Evolutionary conservation across 805 yeast species (phyloP), one percentile per base, ranked within the genome.

Genomic region (Metschnikowia corniflorae): DNA sequence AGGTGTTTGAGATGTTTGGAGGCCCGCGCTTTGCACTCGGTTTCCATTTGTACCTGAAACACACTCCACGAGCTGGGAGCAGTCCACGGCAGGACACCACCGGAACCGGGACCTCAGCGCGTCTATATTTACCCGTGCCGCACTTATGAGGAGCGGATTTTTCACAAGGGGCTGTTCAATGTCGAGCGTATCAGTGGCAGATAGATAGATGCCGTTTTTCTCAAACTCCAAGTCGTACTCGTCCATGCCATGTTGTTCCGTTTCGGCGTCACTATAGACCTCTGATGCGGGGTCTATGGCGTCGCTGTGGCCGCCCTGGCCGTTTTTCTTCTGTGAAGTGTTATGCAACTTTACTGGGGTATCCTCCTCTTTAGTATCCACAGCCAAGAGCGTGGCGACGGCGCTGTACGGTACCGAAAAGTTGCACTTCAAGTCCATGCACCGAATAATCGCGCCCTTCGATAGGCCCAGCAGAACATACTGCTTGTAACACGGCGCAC

Each of bases 21-120:
- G 12, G 9, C 12, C 24, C 3, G 40, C 27, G 19, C 35, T 21
- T n/a, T n/a, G n/a, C n/a, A n/a, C n/a, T n/a, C n/a, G n/a, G n/a
- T n/a, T n/a, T n/a, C n/a, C n/a, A n/a, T n/a, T n/a, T 46, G n/a
- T 13, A 5, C 2, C 29, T 6, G 39, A 39, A 3, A 52, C 23
- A 9, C 55, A 29, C 40, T 66, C 64, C n/a, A 86, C 70, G 16
- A 86, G 70, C 29, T 71, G 62, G 28, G 71, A 67, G 56, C 96
- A 85, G 53, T 84, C 95, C 0, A 89, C 81, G 1, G 84, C 81
- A 0, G 96, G 96, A 58, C 97, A 89, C 83, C 87, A 81, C 46
- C 73, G 75, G 49, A 71, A 78, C 30, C 68, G 69, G 29, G 64
- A 57, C 40, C 74, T 40, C 32, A 26, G 37, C 13, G 42, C 23